Evolutionary conservation across 768 basidiomycete genomes (phyloP).

Genomic region (Leccinum aurantiacum): DNA sequence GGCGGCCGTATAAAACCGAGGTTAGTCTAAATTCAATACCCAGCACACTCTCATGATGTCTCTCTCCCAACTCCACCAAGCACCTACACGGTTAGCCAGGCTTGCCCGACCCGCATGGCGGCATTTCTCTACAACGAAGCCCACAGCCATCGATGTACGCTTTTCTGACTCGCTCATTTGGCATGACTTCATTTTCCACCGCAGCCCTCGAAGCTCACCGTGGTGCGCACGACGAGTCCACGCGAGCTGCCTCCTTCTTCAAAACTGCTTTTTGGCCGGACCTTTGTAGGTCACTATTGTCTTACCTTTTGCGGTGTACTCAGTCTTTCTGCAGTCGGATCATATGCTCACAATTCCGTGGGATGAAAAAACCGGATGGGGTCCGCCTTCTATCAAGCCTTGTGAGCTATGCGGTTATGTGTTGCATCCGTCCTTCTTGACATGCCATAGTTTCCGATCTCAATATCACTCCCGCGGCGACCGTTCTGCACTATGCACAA

Average conservation of each 20-base stretch:
- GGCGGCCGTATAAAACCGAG: conserved; percentile 26
- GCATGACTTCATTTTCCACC: not conserved
- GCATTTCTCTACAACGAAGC: conserved; percentile 13
- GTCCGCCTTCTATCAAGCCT: conserved; percentile 74
- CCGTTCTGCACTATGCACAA: conserved; percentile 93
- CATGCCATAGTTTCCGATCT: conserved; percentile 23
- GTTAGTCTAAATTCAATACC: not conserved
- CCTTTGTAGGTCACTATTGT: conserved; percentile 56
- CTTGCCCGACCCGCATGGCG: conserved; percentile 14
- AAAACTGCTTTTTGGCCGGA: conserved; percentile 78
- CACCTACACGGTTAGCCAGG: conserved; percentile 14
- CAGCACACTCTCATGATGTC: conserved; percentile 28
- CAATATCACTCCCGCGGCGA: conserved; percentile 38
- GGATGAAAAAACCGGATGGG: conserved; percentile 76
- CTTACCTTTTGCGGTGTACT: conserved; percentile 12
- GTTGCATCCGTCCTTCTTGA: conserved; percentile 3
- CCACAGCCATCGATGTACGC: conserved; percentile 51
- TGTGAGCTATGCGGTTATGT: conserved; percentile 48
- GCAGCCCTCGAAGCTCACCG: conserved; percentile 54
- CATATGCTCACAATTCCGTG: conserved; percentile 85
- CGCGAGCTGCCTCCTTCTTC: conserved; percentile 63
- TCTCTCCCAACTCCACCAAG: conserved; percentile 9
- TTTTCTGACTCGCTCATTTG: not conserved
- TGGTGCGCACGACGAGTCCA: conserved; percentile 50
- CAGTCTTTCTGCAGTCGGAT: conserved; percentile 54